These are phyloP conservation scores for Microdochium nivale DNA, from an alignment of 2,329 filamentous ascomycete species.

Conservation along the genomic window DNA sequence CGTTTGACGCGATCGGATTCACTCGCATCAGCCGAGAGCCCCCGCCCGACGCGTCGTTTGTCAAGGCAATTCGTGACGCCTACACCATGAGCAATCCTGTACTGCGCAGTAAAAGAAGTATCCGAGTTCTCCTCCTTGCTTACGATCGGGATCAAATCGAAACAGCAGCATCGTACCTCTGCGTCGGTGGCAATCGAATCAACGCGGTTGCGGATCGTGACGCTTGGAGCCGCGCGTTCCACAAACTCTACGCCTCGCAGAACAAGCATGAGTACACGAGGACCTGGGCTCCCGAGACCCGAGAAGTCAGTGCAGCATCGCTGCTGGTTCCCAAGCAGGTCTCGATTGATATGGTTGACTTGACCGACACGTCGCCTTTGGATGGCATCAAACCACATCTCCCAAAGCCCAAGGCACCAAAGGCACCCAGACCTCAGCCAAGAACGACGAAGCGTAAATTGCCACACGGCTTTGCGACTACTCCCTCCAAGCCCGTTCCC, in stretches of 20 bases:
- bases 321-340: too few species aligned
- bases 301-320: too few species aligned
- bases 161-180: neutral
- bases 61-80: neutral
- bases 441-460: too few species aligned
- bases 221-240: neutral
- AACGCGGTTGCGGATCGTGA: neutral
- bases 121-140: neutral
- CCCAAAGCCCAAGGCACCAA: too few species aligned
- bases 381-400: too few species aligned
- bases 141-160: neutral
- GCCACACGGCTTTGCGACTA: too few species aligned
- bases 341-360: too few species aligned
- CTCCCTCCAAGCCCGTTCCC: too few species aligned
- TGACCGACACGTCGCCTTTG: too few species aligned
- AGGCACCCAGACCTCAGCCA: too few species aligned
- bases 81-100: neutral
- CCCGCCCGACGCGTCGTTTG: neutral
- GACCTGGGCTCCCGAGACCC: neutral
- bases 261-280: neutral
- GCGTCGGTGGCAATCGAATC: neutral
- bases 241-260: neutral
- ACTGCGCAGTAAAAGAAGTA: neutral
- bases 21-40: neutral
- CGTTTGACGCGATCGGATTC: neutral